Percentiles rank a stretch among this genome's conserved stretches.
Conservation (phyloP, 2,329 filamentous ascomycete genomes). For the Claviceps monticola region DNA sequence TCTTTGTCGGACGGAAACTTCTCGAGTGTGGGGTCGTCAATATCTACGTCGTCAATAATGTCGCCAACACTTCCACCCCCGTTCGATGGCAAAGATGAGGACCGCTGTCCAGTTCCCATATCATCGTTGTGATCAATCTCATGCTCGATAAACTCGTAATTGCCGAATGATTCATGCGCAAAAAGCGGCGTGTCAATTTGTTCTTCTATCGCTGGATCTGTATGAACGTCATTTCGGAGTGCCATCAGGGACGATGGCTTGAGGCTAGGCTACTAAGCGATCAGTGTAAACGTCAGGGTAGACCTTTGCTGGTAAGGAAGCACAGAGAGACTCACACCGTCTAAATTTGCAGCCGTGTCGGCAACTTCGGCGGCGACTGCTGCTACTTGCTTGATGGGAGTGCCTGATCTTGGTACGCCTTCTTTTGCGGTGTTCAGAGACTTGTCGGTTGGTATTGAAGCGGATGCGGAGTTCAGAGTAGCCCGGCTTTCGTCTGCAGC, state of each 20-base stretch:
- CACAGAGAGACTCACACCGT: constrained; percentile 12
- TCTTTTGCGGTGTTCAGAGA: constrained; percentile 11
- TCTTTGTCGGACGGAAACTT: constrained; percentile 31
- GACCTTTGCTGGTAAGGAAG: not conserved
- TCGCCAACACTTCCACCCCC: constrained; percentile 8
- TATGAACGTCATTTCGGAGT: not conserved
- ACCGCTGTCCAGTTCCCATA: constrained; percentile 9
- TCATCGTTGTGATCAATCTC: constrained; percentile 16
- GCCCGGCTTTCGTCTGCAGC: not conserved
- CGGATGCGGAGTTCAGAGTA: constrained; percentile 1
- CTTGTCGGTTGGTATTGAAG: constrained; percentile 8
- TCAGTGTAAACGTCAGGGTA: constrained; percentile 9
- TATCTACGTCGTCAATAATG: constrained; percentile 16
- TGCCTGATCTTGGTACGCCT: constrained; percentile 15
- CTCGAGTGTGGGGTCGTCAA: constrained; percentile 34
- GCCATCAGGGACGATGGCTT: constrained; percentile 1
- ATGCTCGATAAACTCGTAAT: constrained; percentile 22
- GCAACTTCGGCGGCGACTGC: constrained; percentile 30
- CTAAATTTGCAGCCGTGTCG: constrained; percentile 25
- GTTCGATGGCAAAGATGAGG: constrained; percentile 7
- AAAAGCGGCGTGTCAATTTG: constrained; percentile 25
- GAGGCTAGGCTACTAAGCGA: constrained; percentile 7
- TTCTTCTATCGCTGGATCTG: not conserved
- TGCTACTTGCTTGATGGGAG: constrained; percentile 27
- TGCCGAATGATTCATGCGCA: constrained; percentile 31